Evolutionary conservation across 495 filamentous ascomycete genomes (phyloP).

Genomic region (Annulohypoxylon stygium): DNA sequence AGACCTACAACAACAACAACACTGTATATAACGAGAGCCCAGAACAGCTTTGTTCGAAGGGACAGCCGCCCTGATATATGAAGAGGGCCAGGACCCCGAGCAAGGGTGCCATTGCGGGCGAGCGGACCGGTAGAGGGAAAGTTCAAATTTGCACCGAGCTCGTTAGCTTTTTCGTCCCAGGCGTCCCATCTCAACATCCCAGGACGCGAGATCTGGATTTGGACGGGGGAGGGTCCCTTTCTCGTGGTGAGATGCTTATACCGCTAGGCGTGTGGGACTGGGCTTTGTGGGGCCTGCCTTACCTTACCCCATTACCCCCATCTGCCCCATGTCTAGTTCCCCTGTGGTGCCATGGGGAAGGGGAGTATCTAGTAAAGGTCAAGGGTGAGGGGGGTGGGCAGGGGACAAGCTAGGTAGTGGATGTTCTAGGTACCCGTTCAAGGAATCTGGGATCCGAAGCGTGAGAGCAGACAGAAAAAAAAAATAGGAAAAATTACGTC

Average conservation of each 20-base stretch:
- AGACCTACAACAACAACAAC: neutral
- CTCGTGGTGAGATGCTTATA: slow-evolving; percentile 40
- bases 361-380: slow-evolving; percentile 5
- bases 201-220: slow-evolving; percentile 43
- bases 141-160: slow-evolving; percentile 37
- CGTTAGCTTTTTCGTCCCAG: slow-evolving; percentile 11
- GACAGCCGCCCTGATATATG: slow-evolving; percentile 46
- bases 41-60: slow-evolving; percentile 27
- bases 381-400: neutral
- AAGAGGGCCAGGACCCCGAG: slow-evolving; percentile 29
- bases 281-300: slow-evolving; percentile 26
- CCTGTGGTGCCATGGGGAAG: slow-evolving; percentile 45
- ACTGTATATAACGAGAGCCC: slow-evolving; percentile 10
- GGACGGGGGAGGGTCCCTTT: slow-evolving; percentile 18
- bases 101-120: slow-evolving; percentile 47
- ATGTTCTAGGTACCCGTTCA: slow-evolving; percentile 11
- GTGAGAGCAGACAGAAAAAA: neutral
- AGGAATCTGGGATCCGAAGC: slow-evolving; percentile 28
- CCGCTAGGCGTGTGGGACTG: slow-evolving; percentile 37
- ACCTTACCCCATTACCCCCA: slow-evolving; percentile 40
- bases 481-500: slow-evolving; percentile 27
- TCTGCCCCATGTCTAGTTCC: slow-evolving; percentile 37
- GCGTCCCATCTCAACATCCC: slow-evolving; percentile 35
- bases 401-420: slow-evolving; percentile 7
- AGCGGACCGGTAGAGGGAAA: slow-evolving; percentile 49